Conservation (phyloP, 352 stramenopile species). For the Globisporangium paddicum region DNA sequence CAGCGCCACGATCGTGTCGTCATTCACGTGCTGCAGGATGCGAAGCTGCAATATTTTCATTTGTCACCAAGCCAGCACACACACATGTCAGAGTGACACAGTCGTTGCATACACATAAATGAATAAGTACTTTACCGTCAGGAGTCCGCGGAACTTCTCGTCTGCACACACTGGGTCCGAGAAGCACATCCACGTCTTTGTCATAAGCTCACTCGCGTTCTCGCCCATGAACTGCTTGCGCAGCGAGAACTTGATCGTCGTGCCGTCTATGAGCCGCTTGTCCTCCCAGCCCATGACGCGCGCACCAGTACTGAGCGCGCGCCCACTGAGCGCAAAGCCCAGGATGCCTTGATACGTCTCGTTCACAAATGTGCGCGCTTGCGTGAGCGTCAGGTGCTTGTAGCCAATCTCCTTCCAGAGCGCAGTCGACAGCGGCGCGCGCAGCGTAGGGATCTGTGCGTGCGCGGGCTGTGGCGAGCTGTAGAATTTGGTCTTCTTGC, state of each 20-base stretch:
- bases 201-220: slow-evolving; percentile 42
- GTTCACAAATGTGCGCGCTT: slow-evolving; percentile 22
- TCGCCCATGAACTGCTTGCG: slow-evolving; percentile 46
- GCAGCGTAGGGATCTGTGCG: slow-evolving; percentile 1
- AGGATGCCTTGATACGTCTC: slow-evolving; percentile 46
- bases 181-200: slow-evolving; percentile 64
- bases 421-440: background rate
- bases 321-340: slow-evolving; percentile 47
- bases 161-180: slow-evolving; percentile 54
- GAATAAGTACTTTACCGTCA: slow-evolving; percentile 31
- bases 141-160: slow-evolving; percentile 55
- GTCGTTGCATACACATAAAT: background rate
- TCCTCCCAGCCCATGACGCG: slow-evolving; percentile 67
- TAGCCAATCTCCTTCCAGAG: slow-evolving; percentile 9
- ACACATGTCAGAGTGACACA: background rate
- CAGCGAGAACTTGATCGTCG: slow-evolving; percentile 60
- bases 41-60: slow-evolving; percentile 21
- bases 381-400: slow-evolving; percentile 18
- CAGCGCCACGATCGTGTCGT: slow-evolving; percentile 65
- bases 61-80: slow-evolving; percentile 4
- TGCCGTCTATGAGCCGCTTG: slow-evolving; percentile 44
- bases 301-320: slow-evolving; percentile 38
- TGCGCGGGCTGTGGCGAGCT: slow-evolving; percentile 28
- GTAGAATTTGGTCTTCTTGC: slow-evolving; percentile 22
- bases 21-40: slow-evolving; percentile 65